Base-by-base conservation (phyloP, 148 eudicot genomes). In the Pouteria glomerata region DNA sequence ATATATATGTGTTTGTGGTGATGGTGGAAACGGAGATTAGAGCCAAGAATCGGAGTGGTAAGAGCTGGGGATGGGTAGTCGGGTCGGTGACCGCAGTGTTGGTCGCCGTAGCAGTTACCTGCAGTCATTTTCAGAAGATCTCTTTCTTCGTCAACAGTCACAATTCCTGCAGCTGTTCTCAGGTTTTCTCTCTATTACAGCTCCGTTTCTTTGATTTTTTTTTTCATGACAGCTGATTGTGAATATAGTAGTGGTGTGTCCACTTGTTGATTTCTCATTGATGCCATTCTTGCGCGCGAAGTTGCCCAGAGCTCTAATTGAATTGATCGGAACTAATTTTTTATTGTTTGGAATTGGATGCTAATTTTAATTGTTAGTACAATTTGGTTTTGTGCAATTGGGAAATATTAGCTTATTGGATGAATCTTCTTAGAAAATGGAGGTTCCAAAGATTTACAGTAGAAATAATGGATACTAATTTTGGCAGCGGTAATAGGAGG, bases 101-200 rank as follows among this genome's bases (percentile, higher is more conserved):
- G 31, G 89, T 86, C 53, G 33, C 45, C 15, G 57, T 55, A 33
- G 13, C 53, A 3, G 58, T 87, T n/a, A 63, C 69, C 44, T 68
- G 58, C 14, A 55, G 23, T 47, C 59, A 59, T 56, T 69, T 77
- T 21, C 69, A 63, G 29, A 74, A 61, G 39, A 57, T 79, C 31
- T 71, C 76, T 56, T 19, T 45, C 30, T 50, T 79, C 24, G 7
- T 59, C 31, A 42, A 16, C 69, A 50, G 71, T 82, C 79, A 58
- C 3, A 82, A 80, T 56, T 73, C 80, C 23, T 85, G 85, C 76
- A 79, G 11, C 8, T 90, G 96, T 78, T 76, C 85, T 67, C 65
- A 87, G 86, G 96, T 90, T 52, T 8, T 69, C 68, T 55, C 66
- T 66, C n/a, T n/a, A n/a, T n/a, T n/a, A n/a, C n/a, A n/a, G n/a